Conservation (phyloP, 2,329 filamentous ascomycete genomes). For the Ophiostoma triangulosporum region DNA sequence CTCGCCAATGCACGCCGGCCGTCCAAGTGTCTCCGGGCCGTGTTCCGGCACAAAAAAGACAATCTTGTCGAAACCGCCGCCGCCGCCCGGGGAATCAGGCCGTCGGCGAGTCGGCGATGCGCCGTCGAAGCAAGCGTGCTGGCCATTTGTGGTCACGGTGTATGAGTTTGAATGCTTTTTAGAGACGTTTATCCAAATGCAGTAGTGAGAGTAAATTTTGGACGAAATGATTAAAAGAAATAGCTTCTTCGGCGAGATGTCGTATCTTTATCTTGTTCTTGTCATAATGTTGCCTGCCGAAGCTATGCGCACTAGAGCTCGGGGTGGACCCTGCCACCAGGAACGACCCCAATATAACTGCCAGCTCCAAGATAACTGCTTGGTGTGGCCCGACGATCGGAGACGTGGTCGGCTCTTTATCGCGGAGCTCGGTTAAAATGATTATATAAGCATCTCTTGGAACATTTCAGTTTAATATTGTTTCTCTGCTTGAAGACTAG, state of each 20-base stretch:
- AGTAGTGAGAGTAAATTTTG: not conserved
- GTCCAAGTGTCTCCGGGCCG: not conserved
- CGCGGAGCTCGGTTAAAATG: too few species aligned
- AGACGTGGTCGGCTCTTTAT: not conserved
- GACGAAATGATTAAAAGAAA: not conserved
- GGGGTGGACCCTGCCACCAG: not conserved
- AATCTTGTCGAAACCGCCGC: not conserved
- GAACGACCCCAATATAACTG: not conserved
- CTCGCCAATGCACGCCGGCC: not conserved
- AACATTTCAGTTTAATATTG: too few species aligned
- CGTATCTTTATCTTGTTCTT: not conserved
- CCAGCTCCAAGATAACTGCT: not conserved
- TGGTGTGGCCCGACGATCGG: not conserved
- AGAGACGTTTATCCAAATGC: not conserved
- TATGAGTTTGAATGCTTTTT: not conserved
- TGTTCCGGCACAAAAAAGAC: not conserved
- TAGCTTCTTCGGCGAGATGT: not conserved
- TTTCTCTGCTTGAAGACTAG: not conserved
- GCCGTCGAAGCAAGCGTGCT: not conserved
- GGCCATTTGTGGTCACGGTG: not conserved
- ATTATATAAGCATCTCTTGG: too few species aligned
- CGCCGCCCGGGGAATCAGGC: not conserved
- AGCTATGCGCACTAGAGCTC: not conserved
- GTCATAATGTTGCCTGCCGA: too few species aligned
- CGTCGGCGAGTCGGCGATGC: not conserved